Base-by-base conservation (phyloP, 352 stramenopile genomes). In the Globisporangium paroecandrum region DNA sequence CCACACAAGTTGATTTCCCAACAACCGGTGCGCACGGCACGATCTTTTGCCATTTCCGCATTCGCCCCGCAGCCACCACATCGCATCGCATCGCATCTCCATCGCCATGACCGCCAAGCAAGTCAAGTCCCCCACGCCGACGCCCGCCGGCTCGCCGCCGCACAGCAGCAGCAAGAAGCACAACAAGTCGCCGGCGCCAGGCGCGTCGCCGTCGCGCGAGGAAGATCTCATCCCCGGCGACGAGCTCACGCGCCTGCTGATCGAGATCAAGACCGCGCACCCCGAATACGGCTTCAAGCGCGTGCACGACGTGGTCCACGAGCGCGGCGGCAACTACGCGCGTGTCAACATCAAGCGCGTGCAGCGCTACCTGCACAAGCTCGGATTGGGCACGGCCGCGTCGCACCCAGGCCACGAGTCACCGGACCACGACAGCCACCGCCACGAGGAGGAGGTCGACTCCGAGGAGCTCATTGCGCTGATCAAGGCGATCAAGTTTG, bases 401-500 rank as follows among this genome's bases (percentile, higher is more conserved):
- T 32, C 24, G 8, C 43, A 69, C 47, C 57, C 64, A 1, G 57
- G 51, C 46, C 65, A 69, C 51, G 59, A 71, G 36, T 77, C 76
- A 29, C 72, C 76, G 18, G 69, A 68, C 29, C 66, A 71, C 24
- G 18, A 18, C 6, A 54, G 46, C 6, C 18, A 25, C 46, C 18
- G 18, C 55, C 71, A 78, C 58, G 65, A 74, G 46, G 70, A 69
- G 4, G 62, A 20, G 1, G 84, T 94, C 58, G 76, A 89, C 58
- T 77, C 75, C 51, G 88, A 93, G 29, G 88, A 96, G 72, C 82
- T 96, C 29, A 90, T 82, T 41, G 88, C 88, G 66, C 77, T 96
- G 13, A 87, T 96, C 72, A 89, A 94, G 68, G 88, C 88, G 62
- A 83, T 96, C 74, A 96, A 94, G 75, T 96, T 96, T 69, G 86